Percentiles rank a stretch among this genome's conserved stretches.
Evolutionary conservation across 2,329 filamentous ascomycete species (phyloP).

Genomic region (Cordyceps cateniannulata): DNA sequence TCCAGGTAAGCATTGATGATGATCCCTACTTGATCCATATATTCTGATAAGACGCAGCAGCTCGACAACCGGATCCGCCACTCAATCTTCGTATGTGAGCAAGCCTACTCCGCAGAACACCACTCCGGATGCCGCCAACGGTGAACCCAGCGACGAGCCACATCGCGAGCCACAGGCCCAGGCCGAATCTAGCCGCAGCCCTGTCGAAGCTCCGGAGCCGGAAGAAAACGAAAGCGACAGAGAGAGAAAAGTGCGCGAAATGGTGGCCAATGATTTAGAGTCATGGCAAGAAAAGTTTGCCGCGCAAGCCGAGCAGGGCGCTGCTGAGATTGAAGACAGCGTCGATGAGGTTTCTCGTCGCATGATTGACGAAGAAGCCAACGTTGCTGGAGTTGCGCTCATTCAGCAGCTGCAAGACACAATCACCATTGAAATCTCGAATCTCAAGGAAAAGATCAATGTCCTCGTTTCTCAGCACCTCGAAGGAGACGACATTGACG

Average conservation of each 20-base stretch:
- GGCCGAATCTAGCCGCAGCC: constrained; percentile 21
- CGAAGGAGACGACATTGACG: constrained; percentile 35
- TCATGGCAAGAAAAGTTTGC: constrained; percentile 87
- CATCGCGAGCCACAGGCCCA: constrained; percentile 10
- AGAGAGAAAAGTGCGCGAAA: constrained; percentile 54
- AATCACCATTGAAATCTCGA: constrained; percentile 54
- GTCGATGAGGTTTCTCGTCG: constrained; percentile 50
- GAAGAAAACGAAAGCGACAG: constrained; percentile 45
- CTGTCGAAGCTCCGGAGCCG: constrained; percentile 38
- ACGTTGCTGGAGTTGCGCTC: constrained; percentile 58
- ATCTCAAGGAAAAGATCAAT: constrained; percentile 62
- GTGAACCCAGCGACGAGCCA: constrained; percentile 5
- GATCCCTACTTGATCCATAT: not conserved
- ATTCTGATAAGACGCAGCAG: not conserved
- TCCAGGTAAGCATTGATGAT: constrained; percentile 16
- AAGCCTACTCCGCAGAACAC: constrained; percentile 27
- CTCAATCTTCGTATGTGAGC: constrained; percentile 24
- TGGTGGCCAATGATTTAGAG: constrained; percentile 70
- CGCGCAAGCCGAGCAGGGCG: constrained; percentile 76
- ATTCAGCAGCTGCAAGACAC: constrained; percentile 63
- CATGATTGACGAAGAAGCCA: constrained; percentile 58
- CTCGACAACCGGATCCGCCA: constrained; percentile 9
- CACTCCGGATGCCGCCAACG: constrained; percentile 15
- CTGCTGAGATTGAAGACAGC: constrained; percentile 63
- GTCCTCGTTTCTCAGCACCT: constrained; percentile 54